phyloP scores from a whole-genome alignment of 495 filamentous ascomycete genomes.

The Talaromyces borbonicus region DNA sequence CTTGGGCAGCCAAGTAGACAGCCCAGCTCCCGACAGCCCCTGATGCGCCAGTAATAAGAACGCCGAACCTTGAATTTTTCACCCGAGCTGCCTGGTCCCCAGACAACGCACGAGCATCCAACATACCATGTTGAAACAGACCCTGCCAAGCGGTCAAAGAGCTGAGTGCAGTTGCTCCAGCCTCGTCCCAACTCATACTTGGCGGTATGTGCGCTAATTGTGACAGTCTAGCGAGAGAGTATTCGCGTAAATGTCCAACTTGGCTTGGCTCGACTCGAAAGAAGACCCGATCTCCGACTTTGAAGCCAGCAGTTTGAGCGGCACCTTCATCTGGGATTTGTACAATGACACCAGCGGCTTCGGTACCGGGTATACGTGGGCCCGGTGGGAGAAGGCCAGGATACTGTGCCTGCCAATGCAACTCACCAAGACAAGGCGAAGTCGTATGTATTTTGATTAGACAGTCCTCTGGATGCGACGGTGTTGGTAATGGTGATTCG shows the following conservation, averaged over 20 bases:
- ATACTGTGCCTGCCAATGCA: slow-evolving; percentile 35
- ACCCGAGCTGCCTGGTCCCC: slow-evolving; percentile 11
- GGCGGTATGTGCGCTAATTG: slow-evolving; percentile 35
- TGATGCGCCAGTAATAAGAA: slow-evolving; percentile 41
- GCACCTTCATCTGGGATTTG: slow-evolving; percentile 18
- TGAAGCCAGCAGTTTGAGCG: slow-evolving; percentile 29
- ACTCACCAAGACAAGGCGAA: slow-evolving; percentile 43
- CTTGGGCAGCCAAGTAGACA: slow-evolving; percentile 41
- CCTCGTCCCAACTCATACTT: slow-evolving; percentile 31
- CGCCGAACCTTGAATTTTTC: slow-evolving; percentile 17
- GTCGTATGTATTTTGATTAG: slow-evolving; percentile 42
- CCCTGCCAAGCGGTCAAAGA: slow-evolving; percentile 43
- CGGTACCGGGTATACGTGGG: slow-evolving; percentile 37
- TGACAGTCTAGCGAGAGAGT: slow-evolving; percentile 31
- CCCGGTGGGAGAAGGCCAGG: neutral
- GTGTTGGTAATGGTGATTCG: neutral
- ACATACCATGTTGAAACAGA: slow-evolving; percentile 33
- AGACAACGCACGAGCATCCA: neutral
- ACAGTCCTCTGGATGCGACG: slow-evolving; percentile 24
- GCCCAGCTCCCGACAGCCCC: slow-evolving; percentile 48
- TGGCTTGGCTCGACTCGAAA: slow-evolving; percentile 30
- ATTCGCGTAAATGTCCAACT: slow-evolving; percentile 32
- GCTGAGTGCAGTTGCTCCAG: slow-evolving; percentile 37
- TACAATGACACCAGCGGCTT: slow-evolving; percentile 39
- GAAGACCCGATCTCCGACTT: slow-evolving; percentile 38